Conservation (phyloP, 805 yeast genomes). For the Candida dajiaensis region DNA sequence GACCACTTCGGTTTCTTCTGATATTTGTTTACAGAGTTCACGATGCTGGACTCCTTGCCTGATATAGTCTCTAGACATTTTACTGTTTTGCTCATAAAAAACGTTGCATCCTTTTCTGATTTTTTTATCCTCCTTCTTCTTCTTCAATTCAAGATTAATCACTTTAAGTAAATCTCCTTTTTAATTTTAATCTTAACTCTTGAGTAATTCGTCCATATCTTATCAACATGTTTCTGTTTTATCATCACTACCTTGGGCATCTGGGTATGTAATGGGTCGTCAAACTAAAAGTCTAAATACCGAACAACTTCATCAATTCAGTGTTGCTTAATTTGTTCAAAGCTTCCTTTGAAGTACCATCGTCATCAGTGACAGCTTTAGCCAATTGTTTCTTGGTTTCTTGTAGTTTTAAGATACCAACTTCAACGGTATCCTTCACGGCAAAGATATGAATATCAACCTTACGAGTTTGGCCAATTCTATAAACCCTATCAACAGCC, state of each 20-base stretch:
- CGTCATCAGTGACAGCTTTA: constrained; percentile 60
- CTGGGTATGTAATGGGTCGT: neutral
- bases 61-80: neutral
- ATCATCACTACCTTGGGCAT: neutral
- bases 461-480: constrained; percentile 74
- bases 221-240: too few relatives aligned
- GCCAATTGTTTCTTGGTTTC: constrained; percentile 72
- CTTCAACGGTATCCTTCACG: constrained; percentile 73
- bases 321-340: constrained; percentile 44
- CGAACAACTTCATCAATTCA: constrained; percentile 14
- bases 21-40: neutral
- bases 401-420: constrained; percentile 77
- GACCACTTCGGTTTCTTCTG: neutral
- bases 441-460: constrained; percentile 77
- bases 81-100: neutral
- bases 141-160: too few relatives aligned
- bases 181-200: too few relatives aligned
- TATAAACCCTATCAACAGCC: constrained; percentile 85
- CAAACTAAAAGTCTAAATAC: neutral
- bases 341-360: constrained; percentile 51
- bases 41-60: neutral
- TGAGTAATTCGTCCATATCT: too few relatives aligned
- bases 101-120: too few relatives aligned
- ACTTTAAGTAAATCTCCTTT: too few relatives aligned
- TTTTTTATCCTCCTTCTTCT: too few relatives aligned